Conservation (phyloP, 208 protist species). For the Trypanosoma rangeli region DNA sequence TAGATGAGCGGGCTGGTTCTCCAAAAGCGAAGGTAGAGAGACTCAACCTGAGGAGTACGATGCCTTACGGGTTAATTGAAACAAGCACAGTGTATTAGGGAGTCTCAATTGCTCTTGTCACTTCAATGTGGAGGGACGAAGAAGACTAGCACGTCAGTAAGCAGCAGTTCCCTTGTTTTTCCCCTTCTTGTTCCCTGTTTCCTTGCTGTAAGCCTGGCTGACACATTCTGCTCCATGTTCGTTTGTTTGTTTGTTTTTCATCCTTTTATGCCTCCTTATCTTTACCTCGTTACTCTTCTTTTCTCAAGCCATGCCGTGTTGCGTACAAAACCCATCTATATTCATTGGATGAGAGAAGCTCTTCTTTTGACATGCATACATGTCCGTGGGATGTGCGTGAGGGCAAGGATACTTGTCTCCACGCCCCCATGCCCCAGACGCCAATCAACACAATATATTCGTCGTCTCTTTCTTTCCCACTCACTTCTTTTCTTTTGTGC, state of each 20-base stretch:
- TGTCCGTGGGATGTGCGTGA: no score
- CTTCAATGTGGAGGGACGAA: not conserved
- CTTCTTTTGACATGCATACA: not conserved
- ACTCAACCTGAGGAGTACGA: no score
- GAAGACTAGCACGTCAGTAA: not conserved
- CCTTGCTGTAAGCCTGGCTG: not conserved
- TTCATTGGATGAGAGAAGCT: not conserved
- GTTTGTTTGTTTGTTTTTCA: slow-evolving; percentile 1
- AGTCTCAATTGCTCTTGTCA: not conserved
- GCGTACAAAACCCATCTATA: not conserved
- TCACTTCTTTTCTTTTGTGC: not conserved
- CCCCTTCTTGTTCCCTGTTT: not conserved
- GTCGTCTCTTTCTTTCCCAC: not conserved
- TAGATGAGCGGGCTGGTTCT: no score
- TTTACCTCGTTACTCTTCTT: not conserved
- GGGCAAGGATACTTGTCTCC: no score
- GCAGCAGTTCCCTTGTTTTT: slow-evolving; percentile 3
- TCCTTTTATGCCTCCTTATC: not conserved
- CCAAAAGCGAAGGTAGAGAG: no score
- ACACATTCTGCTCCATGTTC: not conserved
- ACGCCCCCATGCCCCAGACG: not conserved
- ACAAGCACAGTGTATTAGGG: not conserved
- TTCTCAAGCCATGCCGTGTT: not conserved
- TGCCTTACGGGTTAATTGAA: not conserved
- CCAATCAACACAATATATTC: not conserved